Base-by-base conservation (phyloP, 495 filamentous ascomycete genomes). In the Aspergillus mulundensis region DNA sequence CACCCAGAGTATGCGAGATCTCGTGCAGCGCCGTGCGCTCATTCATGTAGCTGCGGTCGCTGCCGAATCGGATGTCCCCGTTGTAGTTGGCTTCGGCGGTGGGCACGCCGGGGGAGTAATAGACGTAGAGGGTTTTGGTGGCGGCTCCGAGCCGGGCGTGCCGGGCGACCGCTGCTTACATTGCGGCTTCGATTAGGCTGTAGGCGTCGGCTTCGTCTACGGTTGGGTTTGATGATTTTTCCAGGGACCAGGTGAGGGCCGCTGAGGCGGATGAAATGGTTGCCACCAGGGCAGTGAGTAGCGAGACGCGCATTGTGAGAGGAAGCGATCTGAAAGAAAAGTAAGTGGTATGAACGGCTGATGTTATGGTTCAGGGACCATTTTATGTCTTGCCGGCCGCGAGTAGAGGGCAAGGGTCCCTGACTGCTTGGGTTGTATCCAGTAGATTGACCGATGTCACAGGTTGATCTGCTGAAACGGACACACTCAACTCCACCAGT, bases 1-100 rank as follows among this genome's bases (percentile, higher is more conserved):
- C 42, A 2, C 53, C 53, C 3, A 55, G 53, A 12, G 53, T 55
- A 18, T 55, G 53, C 42, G 53, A 55, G 20, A 55, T 55, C 41
- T 55, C 53, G 24, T 55, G 53, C 41, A 55, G 53, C 0, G 53
- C 53, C 53, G 53, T 55, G 11, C 53, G 53, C 32, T 55, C 53
- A 16, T 39, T 55, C 43, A 55, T 55, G 28, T 55, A 55, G 42
- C n/a, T 16, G 53, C 42, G 53, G 15, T 47, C 20, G n/a, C 15
- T 32, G 20, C 53, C 53, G 53, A 55, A 55, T 21, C 42, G 53
- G 16, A 55, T 25, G 10, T 11, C n/a, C 2, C 53, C 53, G 42
- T 55, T 18, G 43, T 55, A 55, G 53, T 40, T 55, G 11, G 53
- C 53, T 36, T 55, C 53, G 23, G 53, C 53, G 42, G 53, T 55